A percentile compares a stretch with the other conserved stretches of the same genome.
phyloP scores from a whole-genome alignment of 2,329 filamentous ascomycete species.

The Paraphaeosphaeria sporulosa region DNA sequence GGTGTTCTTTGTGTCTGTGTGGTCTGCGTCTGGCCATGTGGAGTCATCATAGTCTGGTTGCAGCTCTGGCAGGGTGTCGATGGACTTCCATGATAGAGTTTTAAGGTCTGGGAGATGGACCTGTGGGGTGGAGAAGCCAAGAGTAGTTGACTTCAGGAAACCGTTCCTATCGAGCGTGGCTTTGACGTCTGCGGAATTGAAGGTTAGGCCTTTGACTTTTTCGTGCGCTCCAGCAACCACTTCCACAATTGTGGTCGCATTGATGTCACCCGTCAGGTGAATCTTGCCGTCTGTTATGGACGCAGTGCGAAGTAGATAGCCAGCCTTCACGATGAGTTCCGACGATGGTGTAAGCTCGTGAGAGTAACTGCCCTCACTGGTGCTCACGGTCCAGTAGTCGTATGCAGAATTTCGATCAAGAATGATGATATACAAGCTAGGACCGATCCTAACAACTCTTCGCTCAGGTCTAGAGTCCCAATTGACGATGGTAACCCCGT shows the following conservation, averaged over 20 bases:
- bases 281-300: constrained; percentile 62
- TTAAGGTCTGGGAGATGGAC: constrained; percentile 65
- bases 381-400: constrained; percentile 68
- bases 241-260: constrained; percentile 70
- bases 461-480: constrained; percentile 62
- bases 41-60: constrained; percentile 70
- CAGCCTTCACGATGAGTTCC: constrained; percentile 64
- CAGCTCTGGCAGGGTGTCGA: constrained; percentile 75
- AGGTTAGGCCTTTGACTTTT: constrained; percentile 59
- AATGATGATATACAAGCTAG: constrained; percentile 60
- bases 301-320: constrained; percentile 69
- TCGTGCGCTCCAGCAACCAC: constrained; percentile 68
- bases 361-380: constrained; percentile 23
- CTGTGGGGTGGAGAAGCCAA: constrained; percentile 59
- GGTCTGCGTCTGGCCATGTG: constrained; percentile 67
- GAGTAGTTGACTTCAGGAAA: constrained; percentile 59
- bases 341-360: constrained; percentile 25
- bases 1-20: constrained; percentile 64
- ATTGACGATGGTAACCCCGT: constrained; percentile 56
- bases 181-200: constrained; percentile 61
- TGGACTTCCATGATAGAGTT: constrained; percentile 68
- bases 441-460: constrained; percentile 57
- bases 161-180: constrained; percentile 53
- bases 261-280: constrained; percentile 73
- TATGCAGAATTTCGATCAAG: constrained; percentile 70